These are phyloP conservation scores for Mrakia blollopis DNA, from an alignment of 768 basidiomycete species.

Conservation along the genomic window DNA sequence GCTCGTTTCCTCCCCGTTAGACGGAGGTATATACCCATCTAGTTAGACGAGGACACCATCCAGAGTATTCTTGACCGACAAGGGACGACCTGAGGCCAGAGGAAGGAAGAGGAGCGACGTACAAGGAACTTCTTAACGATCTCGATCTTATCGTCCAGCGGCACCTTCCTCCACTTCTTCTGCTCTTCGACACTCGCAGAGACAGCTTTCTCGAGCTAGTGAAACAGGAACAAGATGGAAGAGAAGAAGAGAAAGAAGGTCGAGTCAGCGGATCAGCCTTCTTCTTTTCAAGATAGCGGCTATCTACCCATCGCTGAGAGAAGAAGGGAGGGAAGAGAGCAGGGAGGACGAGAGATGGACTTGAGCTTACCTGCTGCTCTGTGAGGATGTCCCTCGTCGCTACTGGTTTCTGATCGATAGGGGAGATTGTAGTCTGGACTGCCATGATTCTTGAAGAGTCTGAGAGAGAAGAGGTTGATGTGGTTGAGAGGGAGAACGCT, in stretches of 20 bases:
- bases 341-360: too few relatives aligned
- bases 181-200: constrained; percentile 11
- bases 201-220: constrained; percentile 14
- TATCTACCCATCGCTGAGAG: not conserved
- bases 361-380: constrained; percentile 50
- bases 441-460: constrained; percentile 11
- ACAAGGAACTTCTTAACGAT: constrained; percentile 69
- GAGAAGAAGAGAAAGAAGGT: too few relatives aligned
- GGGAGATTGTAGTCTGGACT: constrained; percentile 74
- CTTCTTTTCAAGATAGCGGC: too few relatives aligned
- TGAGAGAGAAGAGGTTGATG: not conserved
- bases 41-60: not conserved
- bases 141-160: constrained; percentile 60
- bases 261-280: too few relatives aligned
- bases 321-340: not conserved
- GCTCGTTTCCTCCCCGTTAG: not conserved
- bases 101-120: constrained; percentile 45
- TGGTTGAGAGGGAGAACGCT: not conserved
- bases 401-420: constrained; percentile 68
- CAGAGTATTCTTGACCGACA: too few relatives aligned
- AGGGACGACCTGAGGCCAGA: not conserved
- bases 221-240: too few relatives aligned
- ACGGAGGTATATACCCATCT: not conserved
- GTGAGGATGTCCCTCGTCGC: constrained; percentile 64
- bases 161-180: constrained; percentile 43